Base-by-base conservation (phyloP, 306 rosid genomes). In the Acacia acuminata region DNA sequence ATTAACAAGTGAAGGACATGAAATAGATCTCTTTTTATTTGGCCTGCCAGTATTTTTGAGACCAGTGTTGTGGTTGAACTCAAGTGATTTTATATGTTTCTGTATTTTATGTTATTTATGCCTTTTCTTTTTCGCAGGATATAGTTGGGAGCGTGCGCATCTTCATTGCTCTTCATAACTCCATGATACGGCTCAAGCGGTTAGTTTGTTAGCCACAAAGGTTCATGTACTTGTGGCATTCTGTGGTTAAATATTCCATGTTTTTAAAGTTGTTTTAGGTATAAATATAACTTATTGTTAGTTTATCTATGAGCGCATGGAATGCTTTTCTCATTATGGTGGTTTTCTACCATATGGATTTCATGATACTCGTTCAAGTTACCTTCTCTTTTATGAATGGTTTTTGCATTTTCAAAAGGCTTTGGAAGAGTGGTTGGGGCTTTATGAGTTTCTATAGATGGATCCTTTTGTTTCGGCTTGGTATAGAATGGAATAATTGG, bases 121-220 rank as follows among this genome's bases (percentile, higher is more conserved):
- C 50, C 75, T 64, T 45, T 73, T 79, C 68, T 78, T 68, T 71
- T 78, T 71, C 84, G 85, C 91, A 95, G 99, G 97, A 89, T 77
- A 79, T 90, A 82, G 86, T 85, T 83, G 94, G 94, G 60, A 88
- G 99, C 88, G 90, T 84, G 73, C 79, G 90, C 80, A 77, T 89
- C 81, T 93, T 93, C 78, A 82, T 95, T 86, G 97, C 98, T 47
- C 90, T 95, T 75, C 99, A 95, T 73, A 84, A 88, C 72, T 92
- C 98, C 82, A 93, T 95, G 99, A 77, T 90, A 81, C 89, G 87
- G 61, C 97, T 93, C 67, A 84, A 93, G 50, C 97, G 99, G 99
- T 95, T 43, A 71, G 76, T 71, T 45, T 10, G 3, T 24, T 71
- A 17, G 30, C 2, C 22, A 45, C 24, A 44, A 15, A 45, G 45